Percentiles rank a stretch among this genome's conserved stretches.
These are phyloP conservation scores for Cercis canadensis DNA, from an alignment of 306 rosid genomes.

Conservation along the genomic window DNA sequence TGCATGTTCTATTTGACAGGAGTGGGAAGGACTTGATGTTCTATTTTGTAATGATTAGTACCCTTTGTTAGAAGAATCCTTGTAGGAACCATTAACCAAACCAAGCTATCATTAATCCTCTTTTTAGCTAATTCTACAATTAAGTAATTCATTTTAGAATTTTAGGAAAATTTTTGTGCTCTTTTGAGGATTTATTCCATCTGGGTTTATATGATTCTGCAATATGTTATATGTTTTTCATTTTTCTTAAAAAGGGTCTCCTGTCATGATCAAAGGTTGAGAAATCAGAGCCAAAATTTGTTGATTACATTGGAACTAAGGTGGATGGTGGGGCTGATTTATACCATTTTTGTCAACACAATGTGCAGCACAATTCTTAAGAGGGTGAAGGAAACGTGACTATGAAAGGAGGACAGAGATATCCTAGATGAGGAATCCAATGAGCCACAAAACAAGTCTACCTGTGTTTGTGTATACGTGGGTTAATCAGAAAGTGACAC, in stretches of 20 bases:
- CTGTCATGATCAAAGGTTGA: constrained; percentile 36
- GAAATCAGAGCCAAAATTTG: constrained; percentile 27
- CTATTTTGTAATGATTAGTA: constrained; percentile 34
- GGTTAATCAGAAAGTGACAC: not conserved
- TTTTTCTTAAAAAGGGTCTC: not conserved
- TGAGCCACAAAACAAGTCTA: not conserved
- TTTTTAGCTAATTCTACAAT: not conserved
- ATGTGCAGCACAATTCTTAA: constrained; percentile 31
- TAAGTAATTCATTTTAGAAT: not conserved
- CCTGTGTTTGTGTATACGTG: not conserved
- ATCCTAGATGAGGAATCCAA: constrained; percentile 41
- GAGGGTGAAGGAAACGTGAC: constrained; percentile 7
- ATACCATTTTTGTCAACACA: constrained; percentile 46
- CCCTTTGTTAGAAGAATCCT: not conserved
- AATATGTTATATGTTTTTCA: not conserved
- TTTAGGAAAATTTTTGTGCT: constrained; percentile 1
- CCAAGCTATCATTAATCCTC: too few species aligned
- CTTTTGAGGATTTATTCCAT: not conserved
- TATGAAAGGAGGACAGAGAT: constrained; percentile 17
- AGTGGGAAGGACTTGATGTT: constrained; percentile 15
- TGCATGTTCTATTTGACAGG: not conserved
- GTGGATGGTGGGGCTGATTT: constrained; percentile 49
- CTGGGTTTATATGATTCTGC: not conserved
- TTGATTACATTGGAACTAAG: constrained; percentile 28
- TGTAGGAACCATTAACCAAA: not conserved